These are phyloP conservation scores for Leccinum griseonigrum DNA, from an alignment of 1,284 basidiomycete species.

Conservation along the genomic window DNA sequence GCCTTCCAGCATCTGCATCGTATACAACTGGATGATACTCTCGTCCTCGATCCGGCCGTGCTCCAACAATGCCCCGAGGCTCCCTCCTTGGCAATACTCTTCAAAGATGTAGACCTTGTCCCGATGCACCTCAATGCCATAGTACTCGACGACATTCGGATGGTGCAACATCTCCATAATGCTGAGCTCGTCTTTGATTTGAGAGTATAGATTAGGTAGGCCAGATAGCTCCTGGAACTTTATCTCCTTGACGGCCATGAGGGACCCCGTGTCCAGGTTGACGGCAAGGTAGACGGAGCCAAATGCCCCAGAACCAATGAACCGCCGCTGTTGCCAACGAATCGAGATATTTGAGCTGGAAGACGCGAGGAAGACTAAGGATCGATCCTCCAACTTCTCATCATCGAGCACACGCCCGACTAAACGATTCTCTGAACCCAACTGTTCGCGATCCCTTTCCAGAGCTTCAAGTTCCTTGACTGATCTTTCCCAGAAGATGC, in stretches of 20 bases:
- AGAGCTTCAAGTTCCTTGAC: slow-evolving; percentile 58
- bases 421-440: slow-evolving; percentile 69
- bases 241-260: slow-evolving; percentile 99
- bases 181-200: slow-evolving; percentile 95
- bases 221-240: slow-evolving; percentile 93
- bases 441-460: slow-evolving; percentile 58
- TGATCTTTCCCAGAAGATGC: slow-evolving; percentile 72
- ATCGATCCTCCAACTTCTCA: slow-evolving; percentile 88
- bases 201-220: slow-evolving; percentile 81
- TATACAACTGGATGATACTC: slow-evolving; percentile 93
- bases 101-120: slow-evolving; percentile 99
- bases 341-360: slow-evolving; percentile 94
- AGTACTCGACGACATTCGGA: slow-evolving; percentile 98
- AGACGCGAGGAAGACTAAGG: slow-evolving; percentile 88
- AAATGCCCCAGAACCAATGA: slow-evolving; percentile 97
- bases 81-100: slow-evolving; percentile 97
- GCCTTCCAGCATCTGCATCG: slow-evolving; percentile 96
- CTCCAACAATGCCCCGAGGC: slow-evolving; percentile 86
- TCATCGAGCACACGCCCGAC: slow-evolving; percentile 90
- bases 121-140: slow-evolving; percentile 98
- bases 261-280: slow-evolving; percentile 93
- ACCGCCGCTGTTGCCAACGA: slow-evolving; percentile 97
- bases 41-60: slow-evolving; percentile 98
- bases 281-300: slow-evolving; percentile 98
- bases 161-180: slow-evolving; percentile 99